Percentiles rank a stretch among this genome's conserved stretches.
These are phyloP conservation scores for Beauveria medogensis DNA, from an alignment of 2,329 filamentous ascomycete species.

Conservation along the genomic window DNA sequence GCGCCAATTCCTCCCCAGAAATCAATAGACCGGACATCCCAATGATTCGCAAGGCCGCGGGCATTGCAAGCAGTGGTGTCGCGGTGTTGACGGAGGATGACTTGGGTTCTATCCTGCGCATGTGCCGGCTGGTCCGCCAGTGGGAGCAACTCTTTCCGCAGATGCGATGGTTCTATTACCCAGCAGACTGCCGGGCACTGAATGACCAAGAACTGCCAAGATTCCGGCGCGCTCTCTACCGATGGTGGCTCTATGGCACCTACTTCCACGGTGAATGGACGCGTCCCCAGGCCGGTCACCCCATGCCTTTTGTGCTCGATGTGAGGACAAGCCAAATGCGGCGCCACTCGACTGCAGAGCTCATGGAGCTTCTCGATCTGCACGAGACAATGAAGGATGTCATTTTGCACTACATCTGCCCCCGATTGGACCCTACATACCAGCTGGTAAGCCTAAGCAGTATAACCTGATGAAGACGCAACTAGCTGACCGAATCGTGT, in stretches of 20 bases:
- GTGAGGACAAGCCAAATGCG: conserved; percentile 36
- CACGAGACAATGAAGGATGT: conserved; percentile 36
- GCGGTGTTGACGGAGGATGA: conserved; percentile 26
- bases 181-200: conserved; percentile 37
- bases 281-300: conserved; percentile 28
- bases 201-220: conserved; percentile 34
- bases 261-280: conserved; percentile 41
- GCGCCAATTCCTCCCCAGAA: not conserved
- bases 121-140: conserved; percentile 28
- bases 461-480: not conserved
- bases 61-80: conserved; percentile 11
- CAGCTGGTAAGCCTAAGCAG: conserved; percentile 23
- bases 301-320: conserved; percentile 32
- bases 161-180: conserved; percentile 38
- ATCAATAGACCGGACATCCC: not conserved
- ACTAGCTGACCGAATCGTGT: not conserved
- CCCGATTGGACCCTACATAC: conserved; percentile 32
- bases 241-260: conserved; percentile 47
- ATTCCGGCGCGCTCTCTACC: conserved; percentile 41
- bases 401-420: conserved; percentile 38
- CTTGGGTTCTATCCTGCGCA: conserved; percentile 24
- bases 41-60: not conserved
- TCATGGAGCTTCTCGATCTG: conserved; percentile 38
- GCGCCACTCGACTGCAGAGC: conserved; percentile 33
- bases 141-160: conserved; percentile 35